A percentile compares a stretch with the other conserved stretches of the same genome.
phyloP scores from a whole-genome alignment of 768 basidiomycete genomes.

The Lactarius hengduanensis region DNA sequence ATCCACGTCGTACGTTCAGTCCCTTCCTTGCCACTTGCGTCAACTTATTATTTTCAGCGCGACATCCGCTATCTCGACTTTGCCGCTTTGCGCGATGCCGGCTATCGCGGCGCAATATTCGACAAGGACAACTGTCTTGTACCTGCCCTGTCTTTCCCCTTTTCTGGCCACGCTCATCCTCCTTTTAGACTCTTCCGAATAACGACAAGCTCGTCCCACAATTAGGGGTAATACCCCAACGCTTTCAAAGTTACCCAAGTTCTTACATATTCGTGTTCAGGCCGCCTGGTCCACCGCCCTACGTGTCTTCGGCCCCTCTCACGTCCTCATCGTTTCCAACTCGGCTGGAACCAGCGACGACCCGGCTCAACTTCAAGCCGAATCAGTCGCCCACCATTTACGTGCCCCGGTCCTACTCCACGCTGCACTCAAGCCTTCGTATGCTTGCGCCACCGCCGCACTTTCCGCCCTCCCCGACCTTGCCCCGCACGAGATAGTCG shows the following conservation, averaged over 20 bases:
- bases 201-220: constrained; percentile 75
- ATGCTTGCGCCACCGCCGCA: constrained; percentile 72
- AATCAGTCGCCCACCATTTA: constrained; percentile 77
- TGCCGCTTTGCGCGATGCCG: constrained; percentile 61
- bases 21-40: background rate
- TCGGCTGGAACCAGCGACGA: constrained; percentile 84
- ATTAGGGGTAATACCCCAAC: constrained; percentile 49
- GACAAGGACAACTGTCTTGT: constrained; percentile 99
- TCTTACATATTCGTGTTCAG: constrained; percentile 36
- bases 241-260: background rate
- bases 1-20: constrained; percentile 64
- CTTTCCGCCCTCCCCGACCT: constrained; percentile 48
- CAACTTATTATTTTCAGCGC: constrained; percentile 44
- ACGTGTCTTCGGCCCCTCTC: constrained; percentile 67
- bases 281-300: constrained; percentile 74
- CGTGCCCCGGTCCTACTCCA: constrained; percentile 83
- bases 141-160: constrained; percentile 32
- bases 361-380: constrained; percentile 81
- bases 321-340: constrained; percentile 91
- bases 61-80: constrained; percentile 88
- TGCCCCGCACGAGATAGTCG: constrained; percentile 60
- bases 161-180: background rate
- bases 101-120: constrained; percentile 88
- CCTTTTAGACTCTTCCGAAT: constrained; percentile 74
- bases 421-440: constrained; percentile 71